phyloP scores from a whole-genome alignment of 2,329 filamentous ascomycete species.

The Cladosporium austrohemisphaericum region DNA sequence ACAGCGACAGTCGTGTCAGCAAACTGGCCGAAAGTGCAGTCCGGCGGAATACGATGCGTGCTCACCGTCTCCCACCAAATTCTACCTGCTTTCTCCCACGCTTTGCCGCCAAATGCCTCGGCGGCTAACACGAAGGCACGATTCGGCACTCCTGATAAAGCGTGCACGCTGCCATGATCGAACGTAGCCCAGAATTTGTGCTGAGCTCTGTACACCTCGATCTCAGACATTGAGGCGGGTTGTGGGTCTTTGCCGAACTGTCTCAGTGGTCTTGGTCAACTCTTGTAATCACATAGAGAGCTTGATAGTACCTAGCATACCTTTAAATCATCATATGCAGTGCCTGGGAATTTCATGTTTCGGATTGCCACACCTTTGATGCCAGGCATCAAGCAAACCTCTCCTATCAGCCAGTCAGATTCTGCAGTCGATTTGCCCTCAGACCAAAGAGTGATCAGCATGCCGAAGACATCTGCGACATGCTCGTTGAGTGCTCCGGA shows the following conservation, averaged over 20 bases:
- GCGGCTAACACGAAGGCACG: slow-evolving; percentile 2
- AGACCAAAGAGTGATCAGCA: neutral
- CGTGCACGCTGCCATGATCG: slow-evolving; percentile 1
- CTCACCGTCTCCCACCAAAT: too few relatives aligned
- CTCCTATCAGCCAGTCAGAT: slow-evolving; percentile 2
- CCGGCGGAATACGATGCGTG: too few relatives aligned
- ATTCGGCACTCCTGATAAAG: slow-evolving; percentile 4
- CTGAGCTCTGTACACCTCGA: neutral
- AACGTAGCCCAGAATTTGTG: neutral
- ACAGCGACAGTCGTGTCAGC: too few relatives aligned
- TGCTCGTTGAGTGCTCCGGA: slow-evolving; percentile 7
- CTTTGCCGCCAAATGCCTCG: neutral
- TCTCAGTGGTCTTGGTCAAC: too few relatives aligned
- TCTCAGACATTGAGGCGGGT: neutral
- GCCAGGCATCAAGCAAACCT: neutral
- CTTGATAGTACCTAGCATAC: neutral
- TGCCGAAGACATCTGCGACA: slow-evolving; percentile 3
- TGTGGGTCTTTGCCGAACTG: neutral
- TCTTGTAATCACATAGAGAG: too few relatives aligned
- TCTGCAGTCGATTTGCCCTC: neutral
- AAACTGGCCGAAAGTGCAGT: too few relatives aligned
- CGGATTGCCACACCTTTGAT: neutral
- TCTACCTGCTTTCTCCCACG: slow-evolving; percentile 6
- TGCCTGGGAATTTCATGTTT: slow-evolving; percentile 8
- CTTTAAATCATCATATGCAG: slow-evolving; percentile 2